A percentile compares a stretch with the other conserved stretches of the same genome.
These are phyloP conservation scores for Epicoccum nigrum DNA, from an alignment of 2,329 filamentous ascomycete genomes.

Conservation along the genomic window DNA sequence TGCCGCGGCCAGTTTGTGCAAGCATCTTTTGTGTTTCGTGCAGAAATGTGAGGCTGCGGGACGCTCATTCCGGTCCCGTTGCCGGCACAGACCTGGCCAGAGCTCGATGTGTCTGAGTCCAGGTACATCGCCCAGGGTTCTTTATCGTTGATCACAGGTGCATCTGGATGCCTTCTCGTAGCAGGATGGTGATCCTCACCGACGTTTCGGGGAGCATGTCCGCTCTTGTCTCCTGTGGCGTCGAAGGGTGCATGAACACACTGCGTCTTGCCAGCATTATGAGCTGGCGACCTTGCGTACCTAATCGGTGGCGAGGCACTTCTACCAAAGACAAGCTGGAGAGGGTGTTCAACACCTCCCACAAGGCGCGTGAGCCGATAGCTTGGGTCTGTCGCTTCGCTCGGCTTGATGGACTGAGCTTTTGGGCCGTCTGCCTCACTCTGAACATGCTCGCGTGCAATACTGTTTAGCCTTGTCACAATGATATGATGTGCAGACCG, in stretches of 20 bases:
- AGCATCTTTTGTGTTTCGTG: conserved; percentile 18
- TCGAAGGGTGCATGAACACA: conserved; percentile 11
- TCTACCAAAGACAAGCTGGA: conserved; percentile 28
- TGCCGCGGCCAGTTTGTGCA: conserved; percentile 33
- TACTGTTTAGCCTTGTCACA: background rate
- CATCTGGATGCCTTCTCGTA: background rate
- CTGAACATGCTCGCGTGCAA: background rate
- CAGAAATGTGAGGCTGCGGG: conserved; percentile 23
- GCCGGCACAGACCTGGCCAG: conserved; percentile 25
- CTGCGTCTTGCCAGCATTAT: conserved; percentile 22
- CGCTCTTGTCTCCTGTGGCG: background rate
- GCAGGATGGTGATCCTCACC: background rate
- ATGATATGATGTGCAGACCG: conserved; percentile 3
- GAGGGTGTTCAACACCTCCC: conserved; percentile 22
- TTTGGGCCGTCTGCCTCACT: background rate
- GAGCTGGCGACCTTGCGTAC: conserved; percentile 10
- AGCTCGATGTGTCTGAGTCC: conserved; percentile 25
- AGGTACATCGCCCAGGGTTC: conserved; percentile 36
- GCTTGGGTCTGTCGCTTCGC: conserved; percentile 12
- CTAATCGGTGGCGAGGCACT: conserved; percentile 11
- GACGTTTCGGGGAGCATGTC: background rate
- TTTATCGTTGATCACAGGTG: conserved; percentile 33
- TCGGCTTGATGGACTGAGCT: conserved; percentile 1
- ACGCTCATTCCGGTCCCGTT: conserved; percentile 20
- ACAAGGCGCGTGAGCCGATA: conserved; percentile 25